Evolutionary conservation across 192 early-diverging fungal species (phyloP).

Genomic region (Obelidium mucronatum): DNA sequence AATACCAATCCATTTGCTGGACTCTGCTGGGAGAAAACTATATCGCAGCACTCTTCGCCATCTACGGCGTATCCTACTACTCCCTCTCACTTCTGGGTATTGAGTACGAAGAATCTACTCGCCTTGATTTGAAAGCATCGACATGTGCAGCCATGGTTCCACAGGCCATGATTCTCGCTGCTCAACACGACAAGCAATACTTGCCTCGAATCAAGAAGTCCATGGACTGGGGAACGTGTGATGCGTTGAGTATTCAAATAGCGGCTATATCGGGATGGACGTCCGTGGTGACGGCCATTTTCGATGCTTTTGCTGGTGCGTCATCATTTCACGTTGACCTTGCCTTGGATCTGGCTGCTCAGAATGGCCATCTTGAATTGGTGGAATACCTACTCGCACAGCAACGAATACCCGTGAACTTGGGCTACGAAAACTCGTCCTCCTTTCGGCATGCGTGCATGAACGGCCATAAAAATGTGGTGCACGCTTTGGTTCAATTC

Average conservation of each 20-base stretch:
- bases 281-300: neutral
- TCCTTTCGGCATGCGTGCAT: slow-evolving; percentile 13
- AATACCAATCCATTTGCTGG: neutral
- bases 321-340: neutral
- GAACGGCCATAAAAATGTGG: slow-evolving; percentile 5
- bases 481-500: neutral
- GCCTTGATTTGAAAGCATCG: neutral
- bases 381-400: neutral
- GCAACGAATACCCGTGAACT: neutral
- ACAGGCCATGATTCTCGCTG: neutral
- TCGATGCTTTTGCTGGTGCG: neutral
- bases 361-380: neutral
- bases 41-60: neutral
- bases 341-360: slow-evolving; percentile 1
- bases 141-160: neutral
- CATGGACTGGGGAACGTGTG: slow-evolving; percentile 7
- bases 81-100: slow-evolving; percentile 9
- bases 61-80: slow-evolving; percentile 5
- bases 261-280: slow-evolving; percentile 22
- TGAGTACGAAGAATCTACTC: slow-evolving; percentile 6
- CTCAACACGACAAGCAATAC: neutral
- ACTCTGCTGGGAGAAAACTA: neutral
- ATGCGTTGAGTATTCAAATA: slow-evolving; percentile 5
- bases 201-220: neutral
- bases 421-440: neutral